Base-by-base conservation (phyloP, 2,329 filamentous ascomycete species). In the Microdochium paspali region DNA sequence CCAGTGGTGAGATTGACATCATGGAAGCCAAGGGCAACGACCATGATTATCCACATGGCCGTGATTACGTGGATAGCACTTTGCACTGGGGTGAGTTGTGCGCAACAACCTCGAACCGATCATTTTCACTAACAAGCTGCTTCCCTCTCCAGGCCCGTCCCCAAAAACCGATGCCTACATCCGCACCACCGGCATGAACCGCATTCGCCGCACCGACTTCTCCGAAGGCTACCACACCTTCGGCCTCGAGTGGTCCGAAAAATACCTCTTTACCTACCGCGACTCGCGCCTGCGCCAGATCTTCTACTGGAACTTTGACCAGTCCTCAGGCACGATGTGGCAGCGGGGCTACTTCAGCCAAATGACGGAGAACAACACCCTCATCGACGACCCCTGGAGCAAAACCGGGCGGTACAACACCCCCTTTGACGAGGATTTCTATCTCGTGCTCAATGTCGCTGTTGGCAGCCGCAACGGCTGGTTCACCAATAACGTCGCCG, bases 1-100 rank as follows among this genome's bases (percentile, higher is more conserved):
- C 61, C 24, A 71, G 67, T 49, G 74, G 74, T 23, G 74, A 78
- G 55, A 78, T 78, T 47, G 74, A 79, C 57, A 72, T 78, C 39
- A 65, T 67, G 51, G 73, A 76, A 58, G 61, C 64, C 26, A 63
- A 72, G 25, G 75, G 75, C 43, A 77, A 78, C 52, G 57, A 61
- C 25, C 57, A 58, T 23, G 54, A 54, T 24, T 70, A 71, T 53
- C 47, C 56, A 31, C 57, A 63, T 21, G 71, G 72, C 15, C 64
- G 68, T 26, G 65, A 76, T 51, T 59, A 63, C 9, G 62, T 67
- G 50, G 67, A 63, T 44, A 65, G 66, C 44, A 66, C 72, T 3
- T 54, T 75, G 20, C 73, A 76, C 55, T 76, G 73, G 73, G 73
- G 70, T 56, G 23, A 5, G 35, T 47, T 28, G 26, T 13, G 26